Evolutionary conservation across 2,329 filamentous ascomycete genomes (phyloP), one percentile per base, ranked within the genome.

Genomic region (Phoma sp.): DNA sequence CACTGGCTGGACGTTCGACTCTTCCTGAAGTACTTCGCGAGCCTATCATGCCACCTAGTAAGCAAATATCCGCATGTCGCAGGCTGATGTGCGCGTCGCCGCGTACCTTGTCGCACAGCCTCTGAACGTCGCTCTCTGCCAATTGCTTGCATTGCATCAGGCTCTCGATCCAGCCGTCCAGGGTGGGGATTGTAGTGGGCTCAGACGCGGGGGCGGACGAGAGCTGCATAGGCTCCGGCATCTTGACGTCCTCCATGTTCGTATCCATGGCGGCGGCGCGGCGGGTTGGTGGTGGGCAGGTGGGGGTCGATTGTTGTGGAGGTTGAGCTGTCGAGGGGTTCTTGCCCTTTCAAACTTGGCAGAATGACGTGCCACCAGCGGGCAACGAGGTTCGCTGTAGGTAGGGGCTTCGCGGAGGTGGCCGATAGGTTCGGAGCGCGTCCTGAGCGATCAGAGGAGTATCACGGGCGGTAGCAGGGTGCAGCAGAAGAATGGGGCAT

Each of bases 81-180:
- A 7, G 27, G 14, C 7, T 23, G 32, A 14, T 47, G 36, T 52
- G 53, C 66, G 56, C 66, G 96, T 93, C 88, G 96, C 96, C 58
- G 57, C 66, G 52, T 68, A 96, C 93, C 89, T 97, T 96, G 76
- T 98, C 95, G 82, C 95, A 99, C 73, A 99, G 86, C 77, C 93
- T 89, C 81, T 96, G 91, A 60, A 99, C 95, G 75, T 99, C 95
- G 63, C 86, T 83, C 82, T 99, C 95, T 58, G 90, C 87, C 77
- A 99, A 84, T 84, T 98, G 95, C 83, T 99, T 99, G 89, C 95
- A 99, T 74, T 80, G 87, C 93, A 99, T 98, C 79, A 99, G 83
- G 81, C 85, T 93, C 83, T 97, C 93, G 75, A 99, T 98, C 95
- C 95, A 99, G 73, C 93, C 92, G 76, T 99, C 95, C 61, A 99